These are phyloP conservation scores for Thozetella sp. DNA, from an alignment of 495 filamentous ascomycete species.

Conservation along the genomic window DNA sequence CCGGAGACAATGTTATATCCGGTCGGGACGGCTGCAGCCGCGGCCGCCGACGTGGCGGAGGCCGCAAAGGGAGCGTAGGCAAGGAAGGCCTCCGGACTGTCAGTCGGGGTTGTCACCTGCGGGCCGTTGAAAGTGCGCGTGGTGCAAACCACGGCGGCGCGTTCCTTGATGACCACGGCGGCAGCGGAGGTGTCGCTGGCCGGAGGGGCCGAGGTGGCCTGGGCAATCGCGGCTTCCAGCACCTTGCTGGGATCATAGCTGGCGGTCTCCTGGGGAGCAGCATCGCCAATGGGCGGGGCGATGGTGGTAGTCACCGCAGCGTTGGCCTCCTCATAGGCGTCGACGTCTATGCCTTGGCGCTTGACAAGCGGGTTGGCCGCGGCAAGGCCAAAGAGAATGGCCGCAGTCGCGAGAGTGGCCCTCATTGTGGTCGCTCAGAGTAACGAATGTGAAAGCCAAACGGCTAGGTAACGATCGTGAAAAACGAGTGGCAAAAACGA, in stretches of 20 bases:
- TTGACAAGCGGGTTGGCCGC: not conserved
- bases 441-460: too few species aligned
- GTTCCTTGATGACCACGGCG: not conserved
- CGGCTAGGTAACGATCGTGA: too few species aligned
- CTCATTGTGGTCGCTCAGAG: too few species aligned
- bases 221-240: not conserved
- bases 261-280: not conserved
- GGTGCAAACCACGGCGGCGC: not conserved
- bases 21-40: too few species aligned
- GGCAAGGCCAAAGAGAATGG: not conserved
- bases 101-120: not conserved
- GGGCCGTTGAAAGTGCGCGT: not conserved
- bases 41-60: too few species aligned
- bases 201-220: not conserved
- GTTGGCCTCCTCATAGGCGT: not conserved
- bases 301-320: not conserved
- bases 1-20: too few species aligned
- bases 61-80: too few species aligned
- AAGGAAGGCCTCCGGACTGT: too few species aligned
- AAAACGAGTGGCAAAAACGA: too few species aligned
- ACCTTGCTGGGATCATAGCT: not conserved
- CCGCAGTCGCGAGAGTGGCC: too few species aligned
- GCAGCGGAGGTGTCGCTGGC: too few species aligned
- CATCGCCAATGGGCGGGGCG: not conserved
- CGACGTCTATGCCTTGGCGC: not conserved